These are phyloP conservation scores for Fusarium sulawesiense DNA, from an alignment of 2,329 filamentous ascomycete species.

Conservation along the genomic window DNA sequence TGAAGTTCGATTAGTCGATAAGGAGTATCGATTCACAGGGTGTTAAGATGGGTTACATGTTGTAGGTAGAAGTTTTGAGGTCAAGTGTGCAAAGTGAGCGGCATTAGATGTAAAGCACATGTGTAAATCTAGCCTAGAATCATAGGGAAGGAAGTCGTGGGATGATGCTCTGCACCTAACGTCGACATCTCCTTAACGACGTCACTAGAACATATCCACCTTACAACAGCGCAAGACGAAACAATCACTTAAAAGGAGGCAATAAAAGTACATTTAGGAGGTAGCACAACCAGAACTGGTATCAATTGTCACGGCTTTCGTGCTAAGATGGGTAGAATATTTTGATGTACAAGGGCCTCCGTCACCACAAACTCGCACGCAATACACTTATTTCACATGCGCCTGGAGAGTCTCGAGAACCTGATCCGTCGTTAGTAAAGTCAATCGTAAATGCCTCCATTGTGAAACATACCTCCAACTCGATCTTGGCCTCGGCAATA, in stretches of 20 bases:
- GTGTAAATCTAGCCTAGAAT: conserved; percentile 1
- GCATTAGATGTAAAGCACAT: not conserved
- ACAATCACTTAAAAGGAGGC: conserved; percentile 34
- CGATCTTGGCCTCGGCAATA: conserved; percentile 98
- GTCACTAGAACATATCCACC: conserved; percentile 1
- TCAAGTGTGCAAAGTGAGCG: not conserved
- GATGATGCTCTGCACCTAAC: conserved; percentile 14
- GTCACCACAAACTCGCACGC: conserved; percentile 58
- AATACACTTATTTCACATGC: conserved; percentile 78
- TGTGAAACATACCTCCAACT: conserved; percentile 81
- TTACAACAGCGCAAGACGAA: conserved; percentile 24
- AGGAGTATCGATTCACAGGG: conserved; percentile 16
- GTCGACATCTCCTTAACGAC: conserved; percentile 21
- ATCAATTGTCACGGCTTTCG: conserved; percentile 52
- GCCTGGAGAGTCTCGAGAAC: conserved; percentile 86
- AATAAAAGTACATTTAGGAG: conserved; percentile 33
- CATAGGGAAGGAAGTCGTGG: conserved; percentile 14
- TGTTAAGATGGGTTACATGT: conserved; percentile 17
- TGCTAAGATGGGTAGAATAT: conserved; percentile 51
- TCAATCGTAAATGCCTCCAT: conserved; percentile 1
- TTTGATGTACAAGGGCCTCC: conserved; percentile 58
- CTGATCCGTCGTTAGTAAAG: conserved; percentile 61
- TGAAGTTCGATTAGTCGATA: conserved; percentile 19
- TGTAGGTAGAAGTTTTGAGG: conserved; percentile 4
- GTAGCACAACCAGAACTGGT: conserved; percentile 50